Base-by-base conservation (phyloP, 495 filamentous ascomycete genomes). In the Cercophora sp. region DNA sequence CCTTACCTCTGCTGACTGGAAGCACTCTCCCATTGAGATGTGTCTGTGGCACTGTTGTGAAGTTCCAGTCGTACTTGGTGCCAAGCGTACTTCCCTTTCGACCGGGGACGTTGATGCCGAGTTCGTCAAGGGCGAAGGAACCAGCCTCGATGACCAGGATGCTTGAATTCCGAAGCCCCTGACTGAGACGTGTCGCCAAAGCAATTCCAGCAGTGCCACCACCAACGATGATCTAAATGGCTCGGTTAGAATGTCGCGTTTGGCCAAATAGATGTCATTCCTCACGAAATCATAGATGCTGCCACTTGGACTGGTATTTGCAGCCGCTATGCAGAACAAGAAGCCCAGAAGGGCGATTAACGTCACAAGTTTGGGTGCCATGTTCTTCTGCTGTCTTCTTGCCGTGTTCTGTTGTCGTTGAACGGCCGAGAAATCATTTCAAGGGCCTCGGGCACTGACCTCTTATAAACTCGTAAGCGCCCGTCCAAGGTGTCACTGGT, bases 101-200 rank as follows among this genome's bases (percentile, higher is more conserved):
- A 1, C 61, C 58, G 2, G 71, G 69, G 16, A 72, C 58, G 11
- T 73, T 77, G 44, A 82, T 77, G 36, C 73, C 67, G 26, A 54
- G 52, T 40, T 81, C 78, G 16, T 72, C 63, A 1, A 61, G 61
- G 2, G 67, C 71, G 0, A 67, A 68, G 6, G 63, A 66, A 1
- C 81, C 81, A 10, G 79, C 79, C 63, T 85, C 81, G 16, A 84
- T 67, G 8, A 85, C 63, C 5, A 84, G 68, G 39, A 84, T 70
- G 2, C 61, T 64, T 32, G 78, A 69, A 9, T 73, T 63, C 8
- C 75, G 71, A 6, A 68, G 55, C 27, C 80, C 79, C 34, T 77
- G 72, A 6, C 81, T 81, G 11, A 86, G 73, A 25, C 83, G 76
- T 15, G 76, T 75, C 6, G 82, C 83, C 15, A 85, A 66, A 2